Conservation (phyloP, 768 basidiomycete species). For the Tylopilus sp. region DNA sequence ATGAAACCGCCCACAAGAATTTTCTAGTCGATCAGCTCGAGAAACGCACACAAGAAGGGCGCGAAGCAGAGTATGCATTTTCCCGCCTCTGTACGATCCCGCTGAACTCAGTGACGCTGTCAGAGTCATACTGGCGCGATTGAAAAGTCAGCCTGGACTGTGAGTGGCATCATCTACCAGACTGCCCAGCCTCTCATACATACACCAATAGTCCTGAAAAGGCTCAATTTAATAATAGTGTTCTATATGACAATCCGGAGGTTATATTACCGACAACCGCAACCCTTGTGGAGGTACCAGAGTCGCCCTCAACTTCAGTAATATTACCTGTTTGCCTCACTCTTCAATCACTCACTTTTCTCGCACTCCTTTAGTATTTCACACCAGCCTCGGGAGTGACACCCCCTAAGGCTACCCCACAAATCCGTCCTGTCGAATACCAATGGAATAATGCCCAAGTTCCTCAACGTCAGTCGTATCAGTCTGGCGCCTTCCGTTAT, state of each 20-base stretch:
- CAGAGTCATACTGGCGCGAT: conserved; percentile 22
- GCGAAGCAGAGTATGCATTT: conserved; percentile 42
- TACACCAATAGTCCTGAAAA: conserved; percentile 11
- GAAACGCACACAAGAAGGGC: conserved; percentile 39
- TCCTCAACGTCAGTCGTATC: conserved; percentile 2
- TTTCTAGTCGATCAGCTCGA: conserved; percentile 34
- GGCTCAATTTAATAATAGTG: conserved; percentile 13
- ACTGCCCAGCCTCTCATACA: conserved; percentile 1
- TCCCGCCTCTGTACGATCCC: neutral
- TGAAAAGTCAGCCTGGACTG: conserved; percentile 13
- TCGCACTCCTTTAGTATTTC: conserved; percentile 12
- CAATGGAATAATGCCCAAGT: conserved; percentile 1
- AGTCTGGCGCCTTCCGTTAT: neutral
- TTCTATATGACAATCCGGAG: conserved; percentile 12
- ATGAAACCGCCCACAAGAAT: conserved; percentile 39
- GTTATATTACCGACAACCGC: conserved; percentile 32
- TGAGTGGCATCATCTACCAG: conserved; percentile 7
- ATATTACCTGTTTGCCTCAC: neutral
- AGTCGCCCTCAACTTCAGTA: conserved; percentile 18
- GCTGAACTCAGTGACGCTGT: conserved; percentile 1
- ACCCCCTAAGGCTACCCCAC: conserved; percentile 10
- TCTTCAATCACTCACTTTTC: conserved; percentile 4
- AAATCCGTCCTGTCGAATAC: neutral
- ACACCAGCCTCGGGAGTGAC: neutral
- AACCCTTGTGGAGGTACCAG: conserved; percentile 33